phyloP scores from a whole-genome alignment of 179 eudicot species.

The Camellia oleifera region DNA sequence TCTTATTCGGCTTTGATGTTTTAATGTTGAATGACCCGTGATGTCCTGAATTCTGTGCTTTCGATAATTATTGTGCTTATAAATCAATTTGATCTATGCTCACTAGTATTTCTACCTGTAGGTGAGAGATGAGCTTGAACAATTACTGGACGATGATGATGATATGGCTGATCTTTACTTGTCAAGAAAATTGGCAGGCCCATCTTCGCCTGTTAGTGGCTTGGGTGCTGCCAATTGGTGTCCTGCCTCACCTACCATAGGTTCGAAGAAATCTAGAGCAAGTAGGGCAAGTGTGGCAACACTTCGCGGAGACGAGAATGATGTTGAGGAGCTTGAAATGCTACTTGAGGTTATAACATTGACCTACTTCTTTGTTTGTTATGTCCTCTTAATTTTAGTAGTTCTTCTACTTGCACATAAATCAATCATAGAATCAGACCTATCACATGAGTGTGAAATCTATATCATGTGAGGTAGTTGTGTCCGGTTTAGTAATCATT shows the following conservation, averaged over 20 bases:
- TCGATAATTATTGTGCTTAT: too few relatives aligned
- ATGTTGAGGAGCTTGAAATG: slow-evolving; percentile 96
- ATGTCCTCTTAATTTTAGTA: background rate
- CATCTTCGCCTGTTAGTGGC: slow-evolving; percentile 76
- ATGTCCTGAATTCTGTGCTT: too few relatives aligned
- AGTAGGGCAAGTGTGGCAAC: slow-evolving; percentile 82
- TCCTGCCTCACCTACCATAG: slow-evolving; percentile 71
- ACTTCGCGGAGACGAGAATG: slow-evolving; percentile 79
- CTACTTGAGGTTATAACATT: slow-evolving; percentile 63
- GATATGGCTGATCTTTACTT: slow-evolving; percentile 98
- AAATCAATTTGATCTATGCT: background rate
- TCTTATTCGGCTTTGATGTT: background rate
- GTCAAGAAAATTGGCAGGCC: slow-evolving; percentile 68
- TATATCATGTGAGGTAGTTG: too few relatives aligned
- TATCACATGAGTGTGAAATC: too few relatives aligned
- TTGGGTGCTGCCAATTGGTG: slow-evolving; percentile 70
- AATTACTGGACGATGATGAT: slow-evolving; percentile 92
- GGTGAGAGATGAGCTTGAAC: slow-evolving; percentile 98
- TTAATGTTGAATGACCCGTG: background rate
- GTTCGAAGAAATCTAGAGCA: slow-evolving; percentile 79
- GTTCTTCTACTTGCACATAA: too few relatives aligned
- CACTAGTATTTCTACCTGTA: slow-evolving; percentile 23
- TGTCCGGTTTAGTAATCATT: too few relatives aligned
- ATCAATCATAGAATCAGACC: too few relatives aligned
- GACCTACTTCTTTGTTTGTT: slow-evolving; percentile 7